Percentiles rank a stretch among this genome's conserved stretches.
These are phyloP conservation scores for Claviceps maximensis DNA, from an alignment of 2,329 filamentous ascomycete species.

Conservation along the genomic window DNA sequence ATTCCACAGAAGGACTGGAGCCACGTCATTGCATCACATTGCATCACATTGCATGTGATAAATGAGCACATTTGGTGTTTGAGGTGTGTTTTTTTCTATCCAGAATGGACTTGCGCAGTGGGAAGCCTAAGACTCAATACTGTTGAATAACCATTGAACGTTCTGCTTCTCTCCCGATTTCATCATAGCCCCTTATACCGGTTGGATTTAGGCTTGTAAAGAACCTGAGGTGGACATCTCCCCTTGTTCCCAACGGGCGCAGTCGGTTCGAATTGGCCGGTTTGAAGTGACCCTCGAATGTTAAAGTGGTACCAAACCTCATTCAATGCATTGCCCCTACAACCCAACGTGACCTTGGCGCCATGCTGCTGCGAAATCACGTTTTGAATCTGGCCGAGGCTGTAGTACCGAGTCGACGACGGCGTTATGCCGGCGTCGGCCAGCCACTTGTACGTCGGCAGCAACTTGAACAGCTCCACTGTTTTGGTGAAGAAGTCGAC, in stretches of 20 bases:
- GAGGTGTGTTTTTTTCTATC: neutral
- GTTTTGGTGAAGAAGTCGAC: slow-evolving; percentile 55
- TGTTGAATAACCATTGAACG: too few species aligned
- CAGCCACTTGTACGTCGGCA: slow-evolving; percentile 54
- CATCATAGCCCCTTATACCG: neutral
- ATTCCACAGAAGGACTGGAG: too few species aligned
- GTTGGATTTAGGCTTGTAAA: slow-evolving; percentile 32
- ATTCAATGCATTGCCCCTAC: slow-evolving; percentile 32
- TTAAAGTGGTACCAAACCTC: slow-evolving; percentile 55
- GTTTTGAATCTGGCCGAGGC: slow-evolving; percentile 40
- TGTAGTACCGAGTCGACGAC: slow-evolving; percentile 42
- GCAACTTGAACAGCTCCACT: slow-evolving; percentile 49
- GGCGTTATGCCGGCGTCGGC: slow-evolving; percentile 46
- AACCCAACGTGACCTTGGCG: slow-evolving; percentile 44
- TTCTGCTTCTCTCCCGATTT: neutral
- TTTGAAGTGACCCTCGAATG: slow-evolving; percentile 40
- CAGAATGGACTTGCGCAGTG: neutral
- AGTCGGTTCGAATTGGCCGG: slow-evolving; percentile 44
- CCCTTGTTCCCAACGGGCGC: slow-evolving; percentile 43
- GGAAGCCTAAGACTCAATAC: neutral
- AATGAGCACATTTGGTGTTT: too few species aligned
- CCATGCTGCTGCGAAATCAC: slow-evolving; percentile 41
- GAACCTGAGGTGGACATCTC: slow-evolving; percentile 51
- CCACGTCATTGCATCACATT: too few species aligned
- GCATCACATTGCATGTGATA: too few species aligned